These are phyloP conservation scores for Acer saccharum DNA, from an alignment of 345 rosid genomes.

Conservation along the genomic window DNA sequence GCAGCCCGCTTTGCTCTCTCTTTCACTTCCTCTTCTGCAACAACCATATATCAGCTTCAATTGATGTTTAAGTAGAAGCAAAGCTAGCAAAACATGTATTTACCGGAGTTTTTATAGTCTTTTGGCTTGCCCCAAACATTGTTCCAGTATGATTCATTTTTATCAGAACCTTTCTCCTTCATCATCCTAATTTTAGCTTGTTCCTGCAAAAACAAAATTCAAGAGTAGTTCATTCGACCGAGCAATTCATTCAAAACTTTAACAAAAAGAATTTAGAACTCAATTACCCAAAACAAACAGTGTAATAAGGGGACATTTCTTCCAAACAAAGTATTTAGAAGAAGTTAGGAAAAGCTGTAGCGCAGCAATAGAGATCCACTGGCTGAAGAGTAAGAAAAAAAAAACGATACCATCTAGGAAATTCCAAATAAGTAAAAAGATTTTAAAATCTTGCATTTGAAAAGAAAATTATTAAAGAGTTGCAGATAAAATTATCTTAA, in stretches of 20 bases:
- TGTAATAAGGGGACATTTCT: not conserved
- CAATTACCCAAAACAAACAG: not conserved
- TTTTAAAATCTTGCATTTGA: not conserved
- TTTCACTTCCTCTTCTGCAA: constrained; percentile 79
- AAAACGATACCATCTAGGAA: not conserved
- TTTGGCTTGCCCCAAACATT: constrained; percentile 64
- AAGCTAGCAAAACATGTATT: not conserved
- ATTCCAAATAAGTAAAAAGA: not conserved
- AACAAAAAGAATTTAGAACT: not conserved
- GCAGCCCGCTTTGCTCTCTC: constrained; percentile 81
- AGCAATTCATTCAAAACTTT: not conserved
- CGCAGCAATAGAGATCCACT: not conserved
- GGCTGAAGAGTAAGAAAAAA: not conserved
- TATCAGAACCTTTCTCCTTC: constrained; percentile 53
- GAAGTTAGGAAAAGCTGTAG: no score
- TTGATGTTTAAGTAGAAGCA: not conserved
- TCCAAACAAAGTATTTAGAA: no score
- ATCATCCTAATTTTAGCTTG: constrained; percentile 78
- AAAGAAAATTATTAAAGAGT: not conserved
- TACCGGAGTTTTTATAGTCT: constrained; percentile 65
- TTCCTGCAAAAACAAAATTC: constrained; percentile 40
- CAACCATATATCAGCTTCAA: constrained; percentile 14
- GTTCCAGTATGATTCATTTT: constrained; percentile 66
- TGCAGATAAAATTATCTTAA: not conserved
- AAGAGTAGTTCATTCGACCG: not conserved